Evolutionary conservation across 768 basidiomycete genomes (phyloP), one percentile per base, ranked within the genome.

Genomic region (Suillus brevipes): DNA sequence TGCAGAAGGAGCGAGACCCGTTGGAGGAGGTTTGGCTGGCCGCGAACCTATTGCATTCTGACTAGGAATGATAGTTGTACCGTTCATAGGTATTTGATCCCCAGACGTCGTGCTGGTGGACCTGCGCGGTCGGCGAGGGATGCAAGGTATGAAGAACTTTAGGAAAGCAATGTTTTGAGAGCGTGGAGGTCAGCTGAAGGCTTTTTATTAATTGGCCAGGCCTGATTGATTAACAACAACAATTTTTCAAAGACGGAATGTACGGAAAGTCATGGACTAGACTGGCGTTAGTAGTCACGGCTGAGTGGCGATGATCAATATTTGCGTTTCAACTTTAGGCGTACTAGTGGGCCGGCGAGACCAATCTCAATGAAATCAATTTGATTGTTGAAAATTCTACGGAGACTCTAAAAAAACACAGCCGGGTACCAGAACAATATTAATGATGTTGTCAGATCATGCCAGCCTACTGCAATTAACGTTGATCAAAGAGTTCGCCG

Each of bases 1-100:
- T 40, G 87, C 84, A 64, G 88, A 87, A 60, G 85, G 86, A 45
- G 86, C 82, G 70, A 85, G 87, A 31, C 85, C 84, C 50, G 80
- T 68, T n/a, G 86, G 83, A n/a, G 82, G 84, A 31, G 85, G 83
- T 71, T 84, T 87, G 23, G 82, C 75, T 36, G 75, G 64, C 37
- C 70, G 79, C 60, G 79, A 81, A 31, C 78, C 69, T 63, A 79
- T 77, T 69, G 79, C 74, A 74, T 72, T 78, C 66, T 60, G 67
- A 50, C 47, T 65, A 58, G 28, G 61, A 42, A 31, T 47, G 49
- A 28, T 68, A 69, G 75, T 76, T 67, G 80, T 70, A 75, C 82
- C 83, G 76, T 85, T 85, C 83, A 87, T 86, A 73, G 72, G 74
- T 52, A 36, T 70, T 45, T 63, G 58, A 72, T 73, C 72, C 62